A percentile compares a stretch with the other conserved stretches of the same genome.
phyloP scores from a whole-genome alignment of 1,284 basidiomycete genomes.

The Ustilago hordei region DNA sequence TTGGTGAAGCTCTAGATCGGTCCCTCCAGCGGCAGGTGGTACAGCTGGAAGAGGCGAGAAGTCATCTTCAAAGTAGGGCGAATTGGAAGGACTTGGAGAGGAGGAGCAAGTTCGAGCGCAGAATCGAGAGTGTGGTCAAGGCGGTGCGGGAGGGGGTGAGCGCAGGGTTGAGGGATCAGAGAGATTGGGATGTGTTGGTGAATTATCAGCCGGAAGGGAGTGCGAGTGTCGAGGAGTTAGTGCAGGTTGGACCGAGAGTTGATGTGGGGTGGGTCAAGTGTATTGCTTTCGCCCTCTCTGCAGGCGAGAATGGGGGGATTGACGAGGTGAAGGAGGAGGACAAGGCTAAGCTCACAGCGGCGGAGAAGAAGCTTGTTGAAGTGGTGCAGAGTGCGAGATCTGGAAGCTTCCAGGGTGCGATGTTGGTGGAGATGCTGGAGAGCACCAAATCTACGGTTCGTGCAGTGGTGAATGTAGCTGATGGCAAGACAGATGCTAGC shows the following conservation, averaged over 20 bases:
- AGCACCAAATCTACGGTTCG: conserved; percentile 19
- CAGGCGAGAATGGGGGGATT: neutral
- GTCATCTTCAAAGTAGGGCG: conserved; percentile 26
- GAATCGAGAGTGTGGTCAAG: conserved; percentile 10
- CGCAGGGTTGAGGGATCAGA: conserved; percentile 41
- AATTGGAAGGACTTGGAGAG: conserved; percentile 14
- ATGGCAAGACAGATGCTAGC: neutral
- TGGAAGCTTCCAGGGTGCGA: neutral
- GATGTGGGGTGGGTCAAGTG: conserved; percentile 29
- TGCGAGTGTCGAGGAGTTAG: conserved; percentile 29
- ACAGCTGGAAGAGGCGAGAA: conserved; percentile 38
- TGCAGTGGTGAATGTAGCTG: conserved; percentile 5
- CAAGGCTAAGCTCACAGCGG: conserved; percentile 8
- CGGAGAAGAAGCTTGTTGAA: conserved; percentile 20
- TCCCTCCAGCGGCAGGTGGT: conserved; percentile 50
- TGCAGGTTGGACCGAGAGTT: conserved; percentile 25
- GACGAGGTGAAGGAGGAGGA: conserved; percentile 6
- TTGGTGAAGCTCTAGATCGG: conserved; percentile 47
- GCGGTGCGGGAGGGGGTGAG: conserved; percentile 25
- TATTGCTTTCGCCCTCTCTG: conserved; percentile 18
- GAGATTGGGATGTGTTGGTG: conserved; percentile 48
- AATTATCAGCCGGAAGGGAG: conserved; percentile 42
- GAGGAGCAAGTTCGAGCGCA: conserved; percentile 20
- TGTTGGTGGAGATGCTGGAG: conserved; percentile 18
- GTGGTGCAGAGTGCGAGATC: conserved; percentile 4